Conservation (phyloP, 2,329 filamentous ascomycete genomes). For the Fusarium transvaalense region DNA sequence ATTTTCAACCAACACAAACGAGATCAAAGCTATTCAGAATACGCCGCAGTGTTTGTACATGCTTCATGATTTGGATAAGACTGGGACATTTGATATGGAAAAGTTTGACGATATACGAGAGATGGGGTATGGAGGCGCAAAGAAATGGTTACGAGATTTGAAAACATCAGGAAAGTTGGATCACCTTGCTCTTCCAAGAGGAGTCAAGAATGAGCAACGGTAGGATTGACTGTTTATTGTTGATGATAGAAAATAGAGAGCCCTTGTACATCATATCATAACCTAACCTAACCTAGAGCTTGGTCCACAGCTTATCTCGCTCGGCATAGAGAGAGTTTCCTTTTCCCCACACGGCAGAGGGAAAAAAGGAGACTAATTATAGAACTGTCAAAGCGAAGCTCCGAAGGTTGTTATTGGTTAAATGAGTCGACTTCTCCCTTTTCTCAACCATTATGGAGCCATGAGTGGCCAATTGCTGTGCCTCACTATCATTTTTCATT, state of each 20-base stretch:
- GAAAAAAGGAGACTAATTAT: not conserved
- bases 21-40: not conserved
- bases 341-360: slow-evolving; percentile 6
- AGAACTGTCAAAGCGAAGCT: slow-evolving; percentile 2
- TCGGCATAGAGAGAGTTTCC: not conserved
- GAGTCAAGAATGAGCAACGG: not conserved
- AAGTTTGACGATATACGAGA: not conserved
- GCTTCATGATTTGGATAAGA: not conserved
- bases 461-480: not conserved
- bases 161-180: not conserved
- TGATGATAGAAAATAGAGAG: too few relatives aligned
- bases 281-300: not conserved
- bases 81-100: not conserved
- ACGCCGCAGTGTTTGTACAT: not conserved
- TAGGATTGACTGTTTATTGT: not conserved
- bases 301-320: slow-evolving; percentile 11
- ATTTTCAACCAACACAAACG: not conserved
- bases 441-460: not conserved
- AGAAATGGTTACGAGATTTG: not conserved
- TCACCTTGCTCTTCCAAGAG: not conserved
- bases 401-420: not conserved
- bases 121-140: not conserved
- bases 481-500: not conserved
- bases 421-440: not conserved
- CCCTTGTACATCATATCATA: too few relatives aligned